phyloP scores from a whole-genome alignment of 306 rosid genomes.

The Astragalus glycyphyllos region DNA sequence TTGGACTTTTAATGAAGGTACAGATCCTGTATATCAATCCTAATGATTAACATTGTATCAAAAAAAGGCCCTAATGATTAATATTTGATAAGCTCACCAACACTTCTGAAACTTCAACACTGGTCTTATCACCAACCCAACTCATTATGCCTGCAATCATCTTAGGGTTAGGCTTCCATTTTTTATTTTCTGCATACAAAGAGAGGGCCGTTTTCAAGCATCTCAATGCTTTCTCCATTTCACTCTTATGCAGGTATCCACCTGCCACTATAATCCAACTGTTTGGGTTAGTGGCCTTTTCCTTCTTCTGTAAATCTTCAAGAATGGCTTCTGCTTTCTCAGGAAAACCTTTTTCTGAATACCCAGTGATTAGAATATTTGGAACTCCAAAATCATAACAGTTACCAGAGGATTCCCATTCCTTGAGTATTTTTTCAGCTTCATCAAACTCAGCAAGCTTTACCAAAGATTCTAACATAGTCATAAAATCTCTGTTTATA shows the following conservation, averaged over 20 bases:
- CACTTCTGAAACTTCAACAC: conserved; percentile 62
- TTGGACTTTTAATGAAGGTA: too few relatives aligned
- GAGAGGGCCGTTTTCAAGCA: conserved; percentile 65
- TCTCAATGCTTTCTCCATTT: conserved; percentile 61
- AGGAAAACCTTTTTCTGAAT: conserved; percentile 52
- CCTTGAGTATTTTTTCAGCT: conserved; percentile 67
- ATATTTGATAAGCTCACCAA: conserved; percentile 47
- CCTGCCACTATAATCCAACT: conserved; percentile 69
- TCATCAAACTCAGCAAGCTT: conserved; percentile 73
- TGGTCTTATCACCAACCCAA: conserved; percentile 72
- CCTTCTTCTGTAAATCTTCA: conserved; percentile 57
- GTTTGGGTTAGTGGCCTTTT: conserved; percentile 60
- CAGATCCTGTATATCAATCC: too few relatives aligned
- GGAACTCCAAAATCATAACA: conserved; percentile 75
- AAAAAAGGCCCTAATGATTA: too few relatives aligned
- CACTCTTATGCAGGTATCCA: conserved; percentile 55
- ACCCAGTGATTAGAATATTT: conserved; percentile 57
- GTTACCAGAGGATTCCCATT: conserved; percentile 85
- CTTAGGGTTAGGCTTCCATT: conserved; percentile 63
- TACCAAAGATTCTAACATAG: conserved; percentile 66
- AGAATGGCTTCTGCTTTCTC: conserved; percentile 77
- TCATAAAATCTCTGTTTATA: conserved; percentile 72
- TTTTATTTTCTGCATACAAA: conserved; percentile 47
- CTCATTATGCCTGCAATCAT: conserved; percentile 47
- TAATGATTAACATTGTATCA: too few relatives aligned